Percentiles rank a stretch among this genome's conserved stretches.
These are phyloP conservation scores for Trypanosoma scelopori DNA, from an alignment of 208 protist genomes.

Conservation along the genomic window DNA sequence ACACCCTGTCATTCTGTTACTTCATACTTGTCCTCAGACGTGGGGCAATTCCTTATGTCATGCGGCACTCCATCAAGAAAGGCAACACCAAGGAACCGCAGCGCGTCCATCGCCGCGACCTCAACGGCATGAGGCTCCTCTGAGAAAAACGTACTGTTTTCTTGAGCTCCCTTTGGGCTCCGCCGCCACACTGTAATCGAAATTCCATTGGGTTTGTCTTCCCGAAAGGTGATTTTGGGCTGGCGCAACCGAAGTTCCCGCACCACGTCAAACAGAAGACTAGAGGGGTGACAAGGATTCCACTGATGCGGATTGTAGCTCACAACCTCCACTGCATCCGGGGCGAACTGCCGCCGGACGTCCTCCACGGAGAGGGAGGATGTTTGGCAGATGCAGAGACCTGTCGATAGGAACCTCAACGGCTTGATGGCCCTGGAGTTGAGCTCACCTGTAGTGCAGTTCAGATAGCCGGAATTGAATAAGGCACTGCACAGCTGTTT, in stretches of 20 bases:
- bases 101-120: background rate
- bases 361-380: background rate
- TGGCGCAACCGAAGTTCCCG: background rate
- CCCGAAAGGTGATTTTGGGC: background rate
- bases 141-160: background rate
- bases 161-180: background rate
- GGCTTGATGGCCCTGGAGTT: background rate
- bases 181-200: background rate
- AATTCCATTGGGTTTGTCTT: background rate
- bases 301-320: background rate
- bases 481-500: too few relatives aligned
- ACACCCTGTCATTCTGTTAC: too few relatives aligned
- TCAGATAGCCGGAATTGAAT: background rate
- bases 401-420: slow-evolving; percentile 7
- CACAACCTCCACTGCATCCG: background rate
- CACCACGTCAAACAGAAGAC: background rate
- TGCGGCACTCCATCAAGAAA: slow-evolving; percentile 1
- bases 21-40: too few relatives aligned
- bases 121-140: slow-evolving; percentile 6
- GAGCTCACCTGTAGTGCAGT: background rate
- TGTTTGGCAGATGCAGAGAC: slow-evolving; percentile 9
- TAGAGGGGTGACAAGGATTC: background rate
- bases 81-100: slow-evolving; percentile 7
- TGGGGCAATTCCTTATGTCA: too few relatives aligned
- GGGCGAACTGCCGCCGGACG: background rate